phyloP scores from a whole-genome alignment of 768 basidiomycete species.

The Tricholoma sp. region DNA sequence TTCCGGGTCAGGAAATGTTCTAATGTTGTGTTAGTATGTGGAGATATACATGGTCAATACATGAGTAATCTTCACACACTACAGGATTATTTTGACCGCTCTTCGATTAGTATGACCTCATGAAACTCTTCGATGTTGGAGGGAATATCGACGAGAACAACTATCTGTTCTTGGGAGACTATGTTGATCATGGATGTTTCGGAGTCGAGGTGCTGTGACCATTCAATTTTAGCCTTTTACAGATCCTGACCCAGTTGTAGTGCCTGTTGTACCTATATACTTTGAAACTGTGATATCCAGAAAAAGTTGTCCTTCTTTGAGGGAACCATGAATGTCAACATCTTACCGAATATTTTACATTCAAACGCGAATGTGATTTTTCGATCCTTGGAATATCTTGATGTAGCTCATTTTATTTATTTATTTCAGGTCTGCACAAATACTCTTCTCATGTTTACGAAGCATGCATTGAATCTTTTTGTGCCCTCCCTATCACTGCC shows the following conservation, averaged over 20 bases:
- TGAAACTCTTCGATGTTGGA: constrained; percentile 97
- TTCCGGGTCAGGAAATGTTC: neutral
- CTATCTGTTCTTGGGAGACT: constrained; percentile 95
- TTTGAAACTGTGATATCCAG: constrained; percentile 88
- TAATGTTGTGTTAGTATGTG: constrained; percentile 61
- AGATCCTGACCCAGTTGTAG: constrained; percentile 30
- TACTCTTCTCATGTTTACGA: constrained; percentile 86
- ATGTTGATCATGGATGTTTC: constrained; percentile 95
- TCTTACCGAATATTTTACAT: constrained; percentile 96
- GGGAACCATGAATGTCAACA: constrained; percentile 98
- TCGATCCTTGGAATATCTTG: neutral
- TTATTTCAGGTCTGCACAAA: constrained; percentile 83
- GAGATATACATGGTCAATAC: constrained; percentile 98
- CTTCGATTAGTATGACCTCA: constrained; percentile 78
- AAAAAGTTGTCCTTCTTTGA: constrained; percentile 75
- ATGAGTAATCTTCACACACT: constrained; percentile 32
- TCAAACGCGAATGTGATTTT: constrained; percentile 88
- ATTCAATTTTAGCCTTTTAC: neutral
- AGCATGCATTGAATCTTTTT: constrained; percentile 87
- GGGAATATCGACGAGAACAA: constrained; percentile 76
- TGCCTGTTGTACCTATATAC: constrained; percentile 92
- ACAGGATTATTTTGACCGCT: neutral
- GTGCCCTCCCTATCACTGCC: constrained; percentile 84
- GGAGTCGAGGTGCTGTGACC: constrained; percentile 46
- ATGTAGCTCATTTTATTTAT: constrained; percentile 1